Evolutionary conservation across 176 grass and related monocot species (phyloP).

Genomic region (Echinochloa phyllopogon): DNA sequence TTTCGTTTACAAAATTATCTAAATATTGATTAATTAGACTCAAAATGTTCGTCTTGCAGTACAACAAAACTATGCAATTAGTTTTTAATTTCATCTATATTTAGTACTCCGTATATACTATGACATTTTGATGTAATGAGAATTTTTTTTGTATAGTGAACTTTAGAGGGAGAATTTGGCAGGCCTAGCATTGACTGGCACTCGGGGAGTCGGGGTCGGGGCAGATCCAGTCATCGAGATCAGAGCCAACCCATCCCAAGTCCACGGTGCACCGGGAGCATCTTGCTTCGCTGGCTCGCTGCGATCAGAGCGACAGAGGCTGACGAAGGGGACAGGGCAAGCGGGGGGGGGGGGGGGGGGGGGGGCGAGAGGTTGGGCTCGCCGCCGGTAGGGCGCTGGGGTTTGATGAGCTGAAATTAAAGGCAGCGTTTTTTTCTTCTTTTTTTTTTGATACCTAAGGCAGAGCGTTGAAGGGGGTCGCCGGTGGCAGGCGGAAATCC

Average conservation of each 20-base stretch:
- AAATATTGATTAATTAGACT: too few relatives aligned
- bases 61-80: too few relatives aligned
- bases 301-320: not conserved
- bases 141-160: too few relatives aligned
- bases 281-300: not conserved
- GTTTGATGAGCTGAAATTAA: slow-evolving; percentile 51
- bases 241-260: not conserved
- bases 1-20: too few relatives aligned
- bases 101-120: too few relatives aligned
- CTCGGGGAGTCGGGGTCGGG: not conserved
- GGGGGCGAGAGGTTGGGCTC: not conserved
- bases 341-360: fast-evolving
- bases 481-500: not conserved
- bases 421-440: not conserved
- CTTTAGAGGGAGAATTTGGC: too few relatives aligned
- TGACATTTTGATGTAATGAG: too few relatives aligned
- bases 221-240: not conserved
- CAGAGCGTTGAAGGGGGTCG: not conserved
- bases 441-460: not conserved
- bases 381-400: not conserved
- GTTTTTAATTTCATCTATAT: too few relatives aligned
- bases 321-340: not conserved
- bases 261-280: slow-evolving; percentile 3
- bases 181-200: not conserved
- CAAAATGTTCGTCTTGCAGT: too few relatives aligned